Evolutionary conservation across 805 yeast species (phyloP).

Genomic region (Kuraishia cidri): DNA sequence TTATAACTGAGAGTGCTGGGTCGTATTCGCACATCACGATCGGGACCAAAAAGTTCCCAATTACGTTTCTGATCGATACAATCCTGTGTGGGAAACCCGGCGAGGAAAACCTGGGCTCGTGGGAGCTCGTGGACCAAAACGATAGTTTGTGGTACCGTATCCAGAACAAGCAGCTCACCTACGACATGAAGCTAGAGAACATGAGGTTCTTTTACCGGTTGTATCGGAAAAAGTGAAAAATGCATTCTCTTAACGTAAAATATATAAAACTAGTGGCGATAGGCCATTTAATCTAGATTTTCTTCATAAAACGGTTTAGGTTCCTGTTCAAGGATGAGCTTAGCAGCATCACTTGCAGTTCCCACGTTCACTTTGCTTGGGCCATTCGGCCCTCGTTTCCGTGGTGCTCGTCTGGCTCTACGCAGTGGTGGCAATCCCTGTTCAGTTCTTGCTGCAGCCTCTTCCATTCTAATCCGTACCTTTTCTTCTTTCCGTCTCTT

Average conservation of each 20-base stretch:
- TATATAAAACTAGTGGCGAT: not conserved
- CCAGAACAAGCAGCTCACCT: slow-evolving; percentile 35
- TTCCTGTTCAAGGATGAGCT: too few species aligned
- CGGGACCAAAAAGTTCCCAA: slow-evolving; percentile 73
- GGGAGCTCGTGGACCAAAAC: slow-evolving; percentile 57
- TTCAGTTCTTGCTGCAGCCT: too few species aligned
- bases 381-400: too few species aligned
- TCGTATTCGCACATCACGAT: slow-evolving; percentile 74
- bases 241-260: not conserved
- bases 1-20: slow-evolving; percentile 85
- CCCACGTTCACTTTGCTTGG: too few species aligned
- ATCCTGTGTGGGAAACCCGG: slow-evolving; percentile 47
- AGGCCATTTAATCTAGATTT: not conserved
- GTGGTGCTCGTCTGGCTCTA: too few species aligned
- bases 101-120: slow-evolving; percentile 33
- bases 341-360: too few species aligned
- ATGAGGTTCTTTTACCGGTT: slow-evolving; percentile 82
- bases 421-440: too few species aligned
- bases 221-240: slow-evolving; percentile 34
- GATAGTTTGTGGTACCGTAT: slow-evolving; percentile 81
- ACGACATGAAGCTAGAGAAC: slow-evolving; percentile 68
- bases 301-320: too few species aligned
- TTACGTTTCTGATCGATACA: slow-evolving; percentile 72
- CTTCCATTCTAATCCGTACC: too few species aligned
- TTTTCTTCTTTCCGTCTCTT: too few species aligned